These are phyloP conservation scores for Mycena floridula DNA, from an alignment of 768 basidiomycete genomes.

Conservation along the genomic window DNA sequence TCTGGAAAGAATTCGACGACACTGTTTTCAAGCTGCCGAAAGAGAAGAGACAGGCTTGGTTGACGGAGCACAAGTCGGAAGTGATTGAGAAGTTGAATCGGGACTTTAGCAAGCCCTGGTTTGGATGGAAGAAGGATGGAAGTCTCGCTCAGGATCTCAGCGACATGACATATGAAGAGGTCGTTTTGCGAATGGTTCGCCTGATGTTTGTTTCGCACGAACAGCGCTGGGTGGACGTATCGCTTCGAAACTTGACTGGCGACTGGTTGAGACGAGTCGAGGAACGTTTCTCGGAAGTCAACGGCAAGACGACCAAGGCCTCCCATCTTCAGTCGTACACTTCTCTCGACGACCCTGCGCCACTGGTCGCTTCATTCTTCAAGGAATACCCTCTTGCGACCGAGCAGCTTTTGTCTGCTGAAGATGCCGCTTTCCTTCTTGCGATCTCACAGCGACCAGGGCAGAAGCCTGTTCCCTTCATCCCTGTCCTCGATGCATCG, in stretches of 20 bases:
- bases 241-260: conserved; percentile 87
- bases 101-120: conserved; percentile 97
- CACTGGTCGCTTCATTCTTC: conserved; percentile 82
- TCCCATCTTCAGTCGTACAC: conserved; percentile 83
- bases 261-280: conserved; percentile 97
- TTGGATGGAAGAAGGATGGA: conserved; percentile 93
- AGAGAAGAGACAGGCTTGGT: conserved; percentile 91
- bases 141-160: conserved; percentile 77
- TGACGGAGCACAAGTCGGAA: conserved; percentile 80
- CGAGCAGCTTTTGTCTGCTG: conserved; percentile 82
- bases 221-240: conserved; percentile 88
- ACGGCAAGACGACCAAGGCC: conserved; percentile 66
- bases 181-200: conserved; percentile 83
- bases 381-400: conserved; percentile 74
- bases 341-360: conserved; percentile 73
- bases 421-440: conserved; percentile 94
- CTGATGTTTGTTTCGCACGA: conserved; percentile 94
- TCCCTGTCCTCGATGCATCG: conserved; percentile 86
- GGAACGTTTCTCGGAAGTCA: conserved; percentile 90
- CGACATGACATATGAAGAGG: conserved; percentile 99
- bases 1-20: conserved; percentile 99
- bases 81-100: conserved; percentile 89
- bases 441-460: conserved; percentile 93
- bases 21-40: conserved; percentile 92
- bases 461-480: conserved; percentile 98